Conservation (phyloP, 768 basidiomycete species). For the Pleurotus pulmonarius region DNA sequence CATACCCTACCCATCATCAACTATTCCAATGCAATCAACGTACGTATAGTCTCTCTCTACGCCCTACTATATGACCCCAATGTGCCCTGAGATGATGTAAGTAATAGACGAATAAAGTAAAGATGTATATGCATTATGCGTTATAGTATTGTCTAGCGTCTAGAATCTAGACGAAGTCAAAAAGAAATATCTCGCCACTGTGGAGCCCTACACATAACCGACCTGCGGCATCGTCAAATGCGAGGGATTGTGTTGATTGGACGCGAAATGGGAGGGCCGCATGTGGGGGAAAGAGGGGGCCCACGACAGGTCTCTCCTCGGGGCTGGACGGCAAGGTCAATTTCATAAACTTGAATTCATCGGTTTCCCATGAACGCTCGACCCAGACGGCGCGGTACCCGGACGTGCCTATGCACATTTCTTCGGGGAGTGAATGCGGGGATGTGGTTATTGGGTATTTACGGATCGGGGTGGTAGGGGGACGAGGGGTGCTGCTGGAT, state of each 20-base stretch:
- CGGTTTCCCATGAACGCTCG: conserved; percentile 45
- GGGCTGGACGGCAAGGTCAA: conserved; percentile 32
- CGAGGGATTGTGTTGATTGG: conserved; percentile 38
- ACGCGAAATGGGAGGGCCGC: conserved; percentile 50
- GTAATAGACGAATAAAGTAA: neutral
- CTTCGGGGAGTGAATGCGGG: conserved; percentile 21
- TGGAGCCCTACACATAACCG: conserved; percentile 46
- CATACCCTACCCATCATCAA: neutral
- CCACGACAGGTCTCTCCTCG: conserved; percentile 20
- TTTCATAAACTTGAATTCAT: conserved; percentile 47
- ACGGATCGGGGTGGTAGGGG: neutral
- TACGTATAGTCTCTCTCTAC: neutral
- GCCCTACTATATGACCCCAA: neutral
- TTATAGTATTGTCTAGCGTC: neutral
- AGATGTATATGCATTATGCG: neutral
- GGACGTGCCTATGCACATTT: conserved; percentile 34
- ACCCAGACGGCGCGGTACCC: conserved; percentile 52
- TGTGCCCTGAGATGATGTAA: neutral
- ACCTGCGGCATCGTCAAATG: conserved; percentile 56
- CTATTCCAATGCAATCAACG: neutral
- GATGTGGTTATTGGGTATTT: conserved; percentile 20
- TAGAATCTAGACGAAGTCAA: conserved; percentile 25
- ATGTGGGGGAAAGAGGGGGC: conserved; percentile 40
- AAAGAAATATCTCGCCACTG: conserved; percentile 50
- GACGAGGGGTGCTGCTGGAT: neutral